These are phyloP conservation scores for Penicillium sp. DNA, from an alignment of 2,329 filamentous ascomycete species.

Conservation along the genomic window DNA sequence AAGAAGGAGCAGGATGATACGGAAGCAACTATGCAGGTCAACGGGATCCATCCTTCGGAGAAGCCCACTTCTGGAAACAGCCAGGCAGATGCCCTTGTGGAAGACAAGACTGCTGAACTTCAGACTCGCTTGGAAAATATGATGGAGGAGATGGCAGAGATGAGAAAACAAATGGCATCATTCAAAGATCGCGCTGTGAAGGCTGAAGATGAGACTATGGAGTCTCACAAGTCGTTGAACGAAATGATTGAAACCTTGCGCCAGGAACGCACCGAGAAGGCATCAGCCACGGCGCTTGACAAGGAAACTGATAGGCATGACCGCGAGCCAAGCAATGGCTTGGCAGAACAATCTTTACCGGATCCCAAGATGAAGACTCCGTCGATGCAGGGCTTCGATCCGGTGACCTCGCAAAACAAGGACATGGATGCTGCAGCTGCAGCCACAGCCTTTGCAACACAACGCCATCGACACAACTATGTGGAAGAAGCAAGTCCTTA, in stretches of 20 bases:
- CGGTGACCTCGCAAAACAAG: slow-evolving; percentile 49
- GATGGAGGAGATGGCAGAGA: slow-evolving; percentile 73
- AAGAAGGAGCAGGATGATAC: slow-evolving; percentile 2
- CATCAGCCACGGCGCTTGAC: slow-evolving; percentile 41
- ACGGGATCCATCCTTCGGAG: slow-evolving; percentile 12
- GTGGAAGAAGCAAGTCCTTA: slow-evolving; percentile 65
- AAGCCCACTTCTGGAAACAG: slow-evolving; percentile 10
- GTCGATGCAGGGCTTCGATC: slow-evolving; percentile 39
- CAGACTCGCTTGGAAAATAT: slow-evolving; percentile 74
- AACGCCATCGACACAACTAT: slow-evolving; percentile 33
- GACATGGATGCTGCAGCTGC: slow-evolving; percentile 41
- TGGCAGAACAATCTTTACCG: slow-evolving; percentile 4
- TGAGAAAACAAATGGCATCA: slow-evolving; percentile 74
- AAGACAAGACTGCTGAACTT: slow-evolving; percentile 47
- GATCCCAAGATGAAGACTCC: slow-evolving; percentile 14
- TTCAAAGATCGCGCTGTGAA: slow-evolving; percentile 75
- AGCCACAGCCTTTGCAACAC: slow-evolving; percentile 43
- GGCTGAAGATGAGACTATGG: slow-evolving; percentile 73
- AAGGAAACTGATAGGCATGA: slow-evolving; percentile 18
- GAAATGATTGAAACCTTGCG: slow-evolving; percentile 87
- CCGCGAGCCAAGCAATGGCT: slow-evolving; percentile 9
- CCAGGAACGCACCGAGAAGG: slow-evolving; percentile 58
- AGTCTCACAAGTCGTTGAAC: slow-evolving; percentile 69
- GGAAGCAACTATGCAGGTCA: slow-evolving; percentile 6
- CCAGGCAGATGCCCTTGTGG: slow-evolving; percentile 32